A percentile compares a stretch with the other conserved stretches of the same genome.
Conservation (phyloP, 2,329 filamentous ascomycete genomes). For the Eurotiales sp. region DNA sequence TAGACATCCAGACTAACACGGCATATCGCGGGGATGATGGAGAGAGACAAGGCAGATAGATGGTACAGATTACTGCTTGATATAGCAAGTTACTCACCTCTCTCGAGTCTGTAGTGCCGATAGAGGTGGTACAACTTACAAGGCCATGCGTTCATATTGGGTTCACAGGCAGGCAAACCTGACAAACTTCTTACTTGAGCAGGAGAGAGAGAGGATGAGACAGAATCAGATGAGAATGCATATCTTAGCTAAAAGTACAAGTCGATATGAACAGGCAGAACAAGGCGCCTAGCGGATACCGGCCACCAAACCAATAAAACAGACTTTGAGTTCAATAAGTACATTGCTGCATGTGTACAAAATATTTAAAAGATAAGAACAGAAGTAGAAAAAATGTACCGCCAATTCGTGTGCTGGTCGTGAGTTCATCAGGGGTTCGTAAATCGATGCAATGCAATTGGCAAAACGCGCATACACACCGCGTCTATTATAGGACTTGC, state of each 20-base stretch:
- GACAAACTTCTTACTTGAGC: too few relatives aligned
- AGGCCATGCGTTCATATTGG: too few relatives aligned
- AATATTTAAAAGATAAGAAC: conserved; percentile 1
- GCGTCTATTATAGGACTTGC: neutral
- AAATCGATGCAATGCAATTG: conserved; percentile 12
- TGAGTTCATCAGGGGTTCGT: conserved; percentile 9
- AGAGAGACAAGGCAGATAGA: conserved; percentile 15
- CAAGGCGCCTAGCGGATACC: too few relatives aligned
- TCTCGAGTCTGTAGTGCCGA: neutral
- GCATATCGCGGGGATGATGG: too few relatives aligned
- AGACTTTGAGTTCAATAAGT: neutral
- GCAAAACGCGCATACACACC: conserved; percentile 4
- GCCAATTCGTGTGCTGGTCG: conserved; percentile 11
- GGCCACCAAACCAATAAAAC: neutral
- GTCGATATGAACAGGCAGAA: neutral
- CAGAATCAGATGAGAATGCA: too few relatives aligned
- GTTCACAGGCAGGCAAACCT: too few relatives aligned
- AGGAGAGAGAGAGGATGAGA: too few relatives aligned
- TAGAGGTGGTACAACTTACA: too few relatives aligned
- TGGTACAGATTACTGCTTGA: conserved; percentile 9
- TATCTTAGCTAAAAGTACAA: conserved; percentile 7
- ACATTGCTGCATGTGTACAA: conserved; percentile 3
- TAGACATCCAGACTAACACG: too few relatives aligned
- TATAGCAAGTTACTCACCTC: neutral
- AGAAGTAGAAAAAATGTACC: conserved; percentile 1